phyloP scores from a whole-genome alignment of 768 basidiomycete species.

The Psilocybe sp. region DNA sequence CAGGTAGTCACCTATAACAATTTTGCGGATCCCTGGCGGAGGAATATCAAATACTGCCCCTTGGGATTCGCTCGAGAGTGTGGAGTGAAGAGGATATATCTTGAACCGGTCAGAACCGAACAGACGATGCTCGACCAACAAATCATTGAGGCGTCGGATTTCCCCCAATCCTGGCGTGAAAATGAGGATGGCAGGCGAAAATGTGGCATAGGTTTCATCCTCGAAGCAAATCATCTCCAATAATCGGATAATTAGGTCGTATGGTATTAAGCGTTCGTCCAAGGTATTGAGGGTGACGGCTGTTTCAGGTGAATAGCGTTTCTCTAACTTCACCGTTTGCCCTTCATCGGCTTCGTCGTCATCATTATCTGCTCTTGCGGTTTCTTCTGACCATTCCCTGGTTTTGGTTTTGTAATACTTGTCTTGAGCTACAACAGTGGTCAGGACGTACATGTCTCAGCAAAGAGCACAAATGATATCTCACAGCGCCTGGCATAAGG shows the following conservation, averaged over 20 bases:
- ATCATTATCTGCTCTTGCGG: conserved; percentile 57
- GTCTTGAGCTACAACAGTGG: conserved; percentile 44
- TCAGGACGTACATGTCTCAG: neutral
- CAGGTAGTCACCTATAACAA: conserved; percentile 75
- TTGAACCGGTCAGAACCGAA: conserved; percentile 72
- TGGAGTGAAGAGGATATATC: conserved; percentile 88
- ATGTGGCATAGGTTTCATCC: conserved; percentile 43
- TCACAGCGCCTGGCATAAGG: conserved; percentile 74
- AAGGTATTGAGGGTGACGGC: conserved; percentile 77
- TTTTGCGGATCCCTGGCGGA: conserved; percentile 78
- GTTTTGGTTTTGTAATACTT: conserved; percentile 63
- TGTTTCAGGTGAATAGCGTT: conserved; percentile 77
- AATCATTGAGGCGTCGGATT: conserved; percentile 85
- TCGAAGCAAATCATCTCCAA: conserved; percentile 83
- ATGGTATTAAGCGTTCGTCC: conserved; percentile 87
- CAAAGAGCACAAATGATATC: conserved; percentile 19
- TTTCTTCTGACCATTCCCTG: conserved; percentile 82
- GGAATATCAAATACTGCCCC: conserved; percentile 88
- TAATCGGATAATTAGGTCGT: conserved; percentile 82
- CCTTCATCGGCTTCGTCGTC: conserved; percentile 48
- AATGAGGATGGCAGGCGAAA: conserved; percentile 80
- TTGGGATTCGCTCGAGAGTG: conserved; percentile 89
- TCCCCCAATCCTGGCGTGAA: conserved; percentile 96
- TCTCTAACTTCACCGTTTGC: conserved; percentile 56
- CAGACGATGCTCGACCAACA: conserved; percentile 66